Evolutionary conservation across 768 basidiomycete species (phyloP).

Genomic region (Tulasnella calospora): DNA sequence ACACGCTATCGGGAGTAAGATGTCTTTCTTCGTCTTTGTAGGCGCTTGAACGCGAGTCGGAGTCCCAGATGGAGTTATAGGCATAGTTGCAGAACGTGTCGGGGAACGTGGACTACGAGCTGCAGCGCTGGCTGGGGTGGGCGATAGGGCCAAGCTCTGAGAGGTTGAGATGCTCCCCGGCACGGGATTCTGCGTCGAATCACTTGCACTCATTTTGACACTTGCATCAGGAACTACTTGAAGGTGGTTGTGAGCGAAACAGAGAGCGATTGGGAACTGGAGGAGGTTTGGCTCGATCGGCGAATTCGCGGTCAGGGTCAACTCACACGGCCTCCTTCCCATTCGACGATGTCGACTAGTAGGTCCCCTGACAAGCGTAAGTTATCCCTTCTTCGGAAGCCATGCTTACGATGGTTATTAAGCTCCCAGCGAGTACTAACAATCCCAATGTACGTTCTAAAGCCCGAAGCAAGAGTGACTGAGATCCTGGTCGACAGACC

Average conservation of each 20-base stretch:
- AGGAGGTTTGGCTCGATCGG: not conserved
- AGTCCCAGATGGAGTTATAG: not conserved
- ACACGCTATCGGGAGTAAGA: not conserved
- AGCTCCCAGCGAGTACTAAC: too few species aligned
- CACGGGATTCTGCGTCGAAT: not conserved
- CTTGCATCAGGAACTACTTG: not conserved
- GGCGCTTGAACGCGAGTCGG: not conserved
- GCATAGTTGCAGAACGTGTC: constrained; percentile 3
- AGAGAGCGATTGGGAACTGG: not conserved
- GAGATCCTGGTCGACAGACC: too few species aligned
- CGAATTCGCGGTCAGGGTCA: not conserved
- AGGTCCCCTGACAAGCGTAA: too few species aligned
- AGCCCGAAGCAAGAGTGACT: too few species aligned
- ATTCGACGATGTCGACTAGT: not conserved
- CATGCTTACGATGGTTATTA: too few species aligned
- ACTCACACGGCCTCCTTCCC: not conserved
- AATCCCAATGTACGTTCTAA: too few species aligned
- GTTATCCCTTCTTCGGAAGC: too few species aligned
- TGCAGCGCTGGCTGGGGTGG: not conserved
- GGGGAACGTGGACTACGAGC: not conserved
- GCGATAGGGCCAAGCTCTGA: constrained; percentile 2
- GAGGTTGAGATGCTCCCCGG: not conserved
- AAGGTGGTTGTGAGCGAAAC: not conserved
- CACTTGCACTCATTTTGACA: not conserved
- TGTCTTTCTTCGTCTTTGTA: not conserved